Evolutionary conservation across 768 basidiomycete species (phyloP).

Genomic region (Termitomyces sp.): DNA sequence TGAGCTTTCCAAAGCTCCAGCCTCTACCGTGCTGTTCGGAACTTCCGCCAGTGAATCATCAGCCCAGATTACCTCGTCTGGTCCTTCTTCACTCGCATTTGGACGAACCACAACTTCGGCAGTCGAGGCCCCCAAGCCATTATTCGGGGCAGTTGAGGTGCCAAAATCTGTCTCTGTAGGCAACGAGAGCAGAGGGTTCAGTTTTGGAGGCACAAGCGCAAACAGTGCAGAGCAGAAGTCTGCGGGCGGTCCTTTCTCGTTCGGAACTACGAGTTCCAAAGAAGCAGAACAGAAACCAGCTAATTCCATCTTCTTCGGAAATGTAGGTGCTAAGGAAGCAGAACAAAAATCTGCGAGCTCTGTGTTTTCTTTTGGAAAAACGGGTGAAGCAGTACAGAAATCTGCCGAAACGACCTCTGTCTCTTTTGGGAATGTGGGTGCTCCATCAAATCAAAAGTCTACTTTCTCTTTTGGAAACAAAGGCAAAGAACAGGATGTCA

Average conservation of each 20-base stretch:
- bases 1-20: neutral
- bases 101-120: constrained; percentile 12
- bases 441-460: neutral
- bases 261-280: constrained; percentile 11
- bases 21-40: neutral
- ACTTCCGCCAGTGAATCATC: constrained; percentile 4
- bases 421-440: constrained; percentile 9
- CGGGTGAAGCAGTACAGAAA: neutral
- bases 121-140: constrained; percentile 31
- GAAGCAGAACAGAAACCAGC: neutral
- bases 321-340: neutral
- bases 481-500: constrained; percentile 7
- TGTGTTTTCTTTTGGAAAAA: constrained; percentile 2
- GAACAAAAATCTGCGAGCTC: constrained; percentile 5
- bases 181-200: neutral
- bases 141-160: constrained; percentile 26
- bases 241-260: constrained; percentile 1
- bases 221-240: constrained; percentile 1
- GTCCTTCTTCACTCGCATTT: constrained; percentile 24
- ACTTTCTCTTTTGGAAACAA: constrained; percentile 39
- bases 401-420: neutral
- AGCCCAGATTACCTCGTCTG: constrained; percentile 12
- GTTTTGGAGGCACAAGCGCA: neutral
- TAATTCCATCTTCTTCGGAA: constrained; percentile 40
- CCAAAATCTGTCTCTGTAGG: constrained; percentile 38